Conservation (phyloP, 768 basidiomycete genomes). For the Calocera viscosa region DNA sequence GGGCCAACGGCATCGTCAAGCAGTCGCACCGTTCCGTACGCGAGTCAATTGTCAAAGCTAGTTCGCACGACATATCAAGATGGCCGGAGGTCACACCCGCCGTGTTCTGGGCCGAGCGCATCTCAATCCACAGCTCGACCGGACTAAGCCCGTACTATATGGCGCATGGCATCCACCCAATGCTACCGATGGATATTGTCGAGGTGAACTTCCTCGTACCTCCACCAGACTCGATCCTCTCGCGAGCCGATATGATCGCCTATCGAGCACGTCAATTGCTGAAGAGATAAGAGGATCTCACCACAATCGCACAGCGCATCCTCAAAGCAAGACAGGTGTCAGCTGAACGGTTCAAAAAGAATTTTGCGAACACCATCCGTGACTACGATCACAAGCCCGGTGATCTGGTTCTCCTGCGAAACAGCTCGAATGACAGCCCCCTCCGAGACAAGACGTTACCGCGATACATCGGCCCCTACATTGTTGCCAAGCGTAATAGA, state of each 20-base stretch:
- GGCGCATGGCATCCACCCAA: slow-evolving; percentile 25
- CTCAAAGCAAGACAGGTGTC: too few species aligned
- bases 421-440: too few species aligned
- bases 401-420: too few species aligned
- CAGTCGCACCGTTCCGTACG: slow-evolving; percentile 23
- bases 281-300: neutral
- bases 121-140: slow-evolving; percentile 20
- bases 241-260: neutral
- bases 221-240: neutral
- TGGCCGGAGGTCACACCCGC: slow-evolving; percentile 13
- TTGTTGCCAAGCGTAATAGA: too few species aligned
- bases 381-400: too few species aligned
- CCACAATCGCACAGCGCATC: too few species aligned
- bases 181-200: slow-evolving; percentile 26
- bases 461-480: too few species aligned
- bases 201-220: slow-evolving; percentile 26
- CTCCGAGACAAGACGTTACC: too few species aligned
- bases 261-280: neutral
- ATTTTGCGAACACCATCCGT: too few species aligned
- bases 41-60: slow-evolving; percentile 25
- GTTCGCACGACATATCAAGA: slow-evolving; percentile 21
- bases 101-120: slow-evolving; percentile 23
- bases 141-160: slow-evolving; percentile 28
- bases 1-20: too few species aligned
- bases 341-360: too few species aligned